These are phyloP conservation scores for Cryphonectria nitschkei DNA, from an alignment of 2,329 filamentous ascomycete genomes.

Conservation along the genomic window DNA sequence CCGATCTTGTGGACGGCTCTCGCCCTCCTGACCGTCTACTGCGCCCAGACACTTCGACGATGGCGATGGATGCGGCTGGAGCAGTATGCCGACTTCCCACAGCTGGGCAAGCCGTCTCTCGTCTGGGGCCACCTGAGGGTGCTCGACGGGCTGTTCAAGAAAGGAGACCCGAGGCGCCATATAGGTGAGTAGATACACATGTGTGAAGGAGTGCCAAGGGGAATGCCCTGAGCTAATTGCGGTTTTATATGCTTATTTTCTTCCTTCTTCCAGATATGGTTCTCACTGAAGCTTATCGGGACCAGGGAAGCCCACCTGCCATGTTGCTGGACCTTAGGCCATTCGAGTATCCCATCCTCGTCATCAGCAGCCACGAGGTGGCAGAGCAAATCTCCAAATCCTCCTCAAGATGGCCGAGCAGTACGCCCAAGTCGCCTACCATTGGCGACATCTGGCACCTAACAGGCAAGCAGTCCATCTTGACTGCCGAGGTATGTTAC, in stretches of 20 bases:
- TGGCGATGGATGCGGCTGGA: slow-evolving; percentile 22
- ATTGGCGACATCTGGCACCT: slow-evolving; percentile 34
- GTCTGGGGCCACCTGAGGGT: slow-evolving; percentile 23
- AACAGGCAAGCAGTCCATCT: slow-evolving; percentile 33
- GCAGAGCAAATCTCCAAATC: slow-evolving; percentile 44
- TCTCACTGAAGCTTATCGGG: slow-evolving; percentile 23
- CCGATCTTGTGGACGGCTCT: slow-evolving; percentile 23
- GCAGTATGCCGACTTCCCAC: slow-evolving; percentile 22
- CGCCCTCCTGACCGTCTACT: slow-evolving; percentile 19
- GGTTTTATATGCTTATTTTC: too few relatives aligned
- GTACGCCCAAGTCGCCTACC: slow-evolving; percentile 39
- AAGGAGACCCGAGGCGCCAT: slow-evolving; percentile 20
- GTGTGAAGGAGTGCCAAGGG: background rate
- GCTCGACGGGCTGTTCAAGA: slow-evolving; percentile 15
- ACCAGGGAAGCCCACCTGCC: slow-evolving; percentile 39
- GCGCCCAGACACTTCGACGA: slow-evolving; percentile 15
- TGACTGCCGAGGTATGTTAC: slow-evolving; percentile 28
- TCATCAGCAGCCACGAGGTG: slow-evolving; percentile 40
- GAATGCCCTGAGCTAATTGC: background rate
- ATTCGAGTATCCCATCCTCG: slow-evolving; percentile 37
- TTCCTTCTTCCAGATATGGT: slow-evolving; percentile 30
- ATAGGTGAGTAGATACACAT: background rate
- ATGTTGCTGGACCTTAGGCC: slow-evolving; percentile 43
- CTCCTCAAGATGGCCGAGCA: slow-evolving; percentile 39
- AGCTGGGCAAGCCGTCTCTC: slow-evolving; percentile 20